These are phyloP conservation scores for Cubamyces lactineus DNA, from an alignment of 768 basidiomycete species.

Conservation along the genomic window DNA sequence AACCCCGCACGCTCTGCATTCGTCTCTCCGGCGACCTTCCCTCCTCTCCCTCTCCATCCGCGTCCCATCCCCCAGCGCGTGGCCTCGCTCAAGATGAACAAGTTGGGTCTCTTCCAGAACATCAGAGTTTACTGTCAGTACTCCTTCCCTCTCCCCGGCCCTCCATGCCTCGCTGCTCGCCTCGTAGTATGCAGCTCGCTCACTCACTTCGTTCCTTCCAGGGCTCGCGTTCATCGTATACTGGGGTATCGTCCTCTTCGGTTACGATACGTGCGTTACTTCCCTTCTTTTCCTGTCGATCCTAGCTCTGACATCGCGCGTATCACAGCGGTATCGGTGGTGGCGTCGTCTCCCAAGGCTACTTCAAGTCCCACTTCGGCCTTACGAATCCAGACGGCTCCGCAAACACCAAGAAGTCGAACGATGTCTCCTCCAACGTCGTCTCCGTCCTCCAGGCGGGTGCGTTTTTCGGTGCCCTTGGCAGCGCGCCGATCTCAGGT, in stretches of 20 bases:
- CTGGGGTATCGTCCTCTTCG: constrained; percentile 83
- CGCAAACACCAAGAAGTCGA: constrained; percentile 41
- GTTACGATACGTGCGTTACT: constrained; percentile 69
- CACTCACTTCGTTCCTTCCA: constrained; percentile 30
- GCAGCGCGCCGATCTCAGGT: constrained; percentile 73
- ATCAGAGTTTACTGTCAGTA: constrained; percentile 67
- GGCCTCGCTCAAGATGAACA: constrained; percentile 10
- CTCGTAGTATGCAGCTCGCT: neutral
- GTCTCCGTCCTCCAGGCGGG: constrained; percentile 88
- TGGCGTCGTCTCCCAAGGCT: constrained; percentile 65
- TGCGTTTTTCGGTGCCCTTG: constrained; percentile 85
- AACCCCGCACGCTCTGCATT: constrained; percentile 1
- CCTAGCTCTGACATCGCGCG: neutral
- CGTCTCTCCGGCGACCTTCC: constrained; percentile 17
- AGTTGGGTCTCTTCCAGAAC: constrained; percentile 47
- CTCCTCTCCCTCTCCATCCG: constrained; percentile 5
- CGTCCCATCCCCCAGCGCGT: neutral
- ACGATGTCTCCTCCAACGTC: constrained; percentile 76
- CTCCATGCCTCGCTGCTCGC: neutral
- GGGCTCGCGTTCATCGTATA: constrained; percentile 76
- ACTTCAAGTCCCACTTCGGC: constrained; percentile 68
- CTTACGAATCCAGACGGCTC: constrained; percentile 50
- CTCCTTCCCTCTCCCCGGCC: neutral
- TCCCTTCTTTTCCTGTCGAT: neutral
- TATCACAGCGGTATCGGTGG: constrained; percentile 59